phyloP scores from a whole-genome alignment of 164 flowering plant species.

The Sedum album region DNA sequence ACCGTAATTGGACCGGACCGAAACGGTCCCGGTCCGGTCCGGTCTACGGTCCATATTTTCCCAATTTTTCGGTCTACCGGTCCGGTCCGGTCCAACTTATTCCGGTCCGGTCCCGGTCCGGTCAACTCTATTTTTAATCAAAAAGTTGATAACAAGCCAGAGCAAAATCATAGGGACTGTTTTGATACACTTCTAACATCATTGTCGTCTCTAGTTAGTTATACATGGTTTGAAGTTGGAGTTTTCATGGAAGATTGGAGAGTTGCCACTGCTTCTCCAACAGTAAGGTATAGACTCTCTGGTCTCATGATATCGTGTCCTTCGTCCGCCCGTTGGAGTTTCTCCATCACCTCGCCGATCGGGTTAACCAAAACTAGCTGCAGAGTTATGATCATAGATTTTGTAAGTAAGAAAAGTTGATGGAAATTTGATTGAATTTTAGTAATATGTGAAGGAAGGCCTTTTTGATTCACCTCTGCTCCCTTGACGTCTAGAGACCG shows the following conservation, averaged over 20 bases:
- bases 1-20: too few relatives aligned
- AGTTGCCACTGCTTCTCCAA: constrained; percentile 68
- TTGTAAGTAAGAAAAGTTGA: not conserved
- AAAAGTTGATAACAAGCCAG: not conserved
- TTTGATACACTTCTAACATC: not conserved
- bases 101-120: too few relatives aligned
- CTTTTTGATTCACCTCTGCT: constrained; percentile 38
- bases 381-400: not conserved
- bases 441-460: not conserved
- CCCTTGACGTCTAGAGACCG: constrained; percentile 41
- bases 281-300: constrained; percentile 55
- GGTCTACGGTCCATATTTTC: too few relatives aligned
- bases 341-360: constrained; percentile 69
- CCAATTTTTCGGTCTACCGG: too few relatives aligned
- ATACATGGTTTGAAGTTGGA: constrained; percentile 18
- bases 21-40: too few relatives aligned
- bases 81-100: too few relatives aligned
- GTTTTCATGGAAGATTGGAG: constrained; percentile 41
- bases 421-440: not conserved
- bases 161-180: not conserved
- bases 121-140: too few relatives aligned
- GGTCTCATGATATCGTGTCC: constrained; percentile 27
- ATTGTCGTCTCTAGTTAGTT: not conserved
- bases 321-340: constrained; percentile 48
- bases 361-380: constrained; percentile 91